A percentile compares a stretch with the other conserved stretches of the same genome.
These are phyloP conservation scores for Cylindrodendrum hubeiense DNA, from an alignment of 2,329 filamentous ascomycete genomes.

Conservation along the genomic window DNA sequence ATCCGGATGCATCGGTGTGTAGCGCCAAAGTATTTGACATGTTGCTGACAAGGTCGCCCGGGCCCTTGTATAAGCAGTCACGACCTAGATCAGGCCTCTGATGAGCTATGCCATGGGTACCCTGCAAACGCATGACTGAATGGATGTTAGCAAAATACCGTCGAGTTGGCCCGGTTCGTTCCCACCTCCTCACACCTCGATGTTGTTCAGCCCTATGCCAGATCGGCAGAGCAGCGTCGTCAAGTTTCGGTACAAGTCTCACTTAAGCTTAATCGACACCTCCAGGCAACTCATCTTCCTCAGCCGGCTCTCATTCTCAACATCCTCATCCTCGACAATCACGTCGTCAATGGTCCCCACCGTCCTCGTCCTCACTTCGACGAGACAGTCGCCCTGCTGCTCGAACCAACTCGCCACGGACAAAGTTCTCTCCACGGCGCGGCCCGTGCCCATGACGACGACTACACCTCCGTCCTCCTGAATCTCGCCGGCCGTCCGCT, in stretches of 20 bases:
- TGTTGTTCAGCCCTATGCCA: conserved; percentile 1
- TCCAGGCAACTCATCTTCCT: conserved; percentile 66
- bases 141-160: conserved; percentile 7
- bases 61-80: background rate
- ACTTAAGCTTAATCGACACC: conserved; percentile 61
- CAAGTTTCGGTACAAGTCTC: conserved; percentile 34
- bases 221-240: background rate
- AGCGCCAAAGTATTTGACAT: background rate
- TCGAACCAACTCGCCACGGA: conserved; percentile 75
- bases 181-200: background rate
- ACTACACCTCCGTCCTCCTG: conserved; percentile 56
- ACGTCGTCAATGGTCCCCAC: conserved; percentile 78
- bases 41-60: background rate
- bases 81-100: background rate
- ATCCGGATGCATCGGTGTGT: background rate
- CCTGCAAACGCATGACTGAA: background rate
- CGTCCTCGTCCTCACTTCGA: conserved; percentile 72
- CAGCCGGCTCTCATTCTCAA: conserved; percentile 55
- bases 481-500: conserved; percentile 46
- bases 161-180: background rate
- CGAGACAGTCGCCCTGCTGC: conserved; percentile 68
- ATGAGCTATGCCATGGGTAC: background rate
- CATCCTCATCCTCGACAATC: conserved; percentile 55
- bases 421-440: conserved; percentile 74
- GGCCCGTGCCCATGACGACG: conserved; percentile 73